Evolutionary conservation across 176 grass and related monocot species (phyloP), one percentile per base, ranked within the genome.

Genomic region (Musa acuminata): DNA sequence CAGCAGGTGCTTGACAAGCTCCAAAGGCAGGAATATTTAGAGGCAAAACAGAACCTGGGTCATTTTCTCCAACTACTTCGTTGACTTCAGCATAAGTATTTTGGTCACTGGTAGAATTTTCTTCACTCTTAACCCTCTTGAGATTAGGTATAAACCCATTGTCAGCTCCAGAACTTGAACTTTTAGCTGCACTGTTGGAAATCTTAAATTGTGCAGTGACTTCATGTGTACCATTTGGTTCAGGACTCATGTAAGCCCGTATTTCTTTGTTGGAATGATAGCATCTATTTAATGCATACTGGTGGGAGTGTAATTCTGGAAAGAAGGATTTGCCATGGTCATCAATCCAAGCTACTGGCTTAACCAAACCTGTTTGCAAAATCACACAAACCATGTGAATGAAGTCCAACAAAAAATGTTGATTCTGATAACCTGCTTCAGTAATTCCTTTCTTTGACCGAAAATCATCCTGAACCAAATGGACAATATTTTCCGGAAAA

Each of bases 311-410:
- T 51, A 81, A 81, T 84, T 91, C 95, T 2, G 95, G 95, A 72
- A 94, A 87, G 77, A 84, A 99, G 8, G 52, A 64, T 78, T 87
- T 94, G 63, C 73, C 88, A 74, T 82, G 79, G 29, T 82, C 84
- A 84, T 94, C 95, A 78, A 94, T 87, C 95, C 95, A 99, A 77
- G 86, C 95, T 67, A 99, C 80, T 0, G 90, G 90, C 35, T 77
- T 99, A 59, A 89, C 83, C 29, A 85, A 52, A 21, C 88, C 95
- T 11, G 86, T 87, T 85, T 79, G 82, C 1, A 67, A 75, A 59
- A 89, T 78, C 49, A 91, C 63, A 55, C 80, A 89, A 24, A 89
- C 77, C 95, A 99, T 94, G 75, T 89, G 82, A 3, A 89, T 86
- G 66, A 99, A 99, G 72, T 99, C 96, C 55, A 99, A 80, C 73